Percentiles rank a stretch among this genome's conserved stretches.
Evolutionary conservation across 202 grass and related monocot genomes (phyloP).

Genomic region (Sporobolus alterniflorus): DNA sequence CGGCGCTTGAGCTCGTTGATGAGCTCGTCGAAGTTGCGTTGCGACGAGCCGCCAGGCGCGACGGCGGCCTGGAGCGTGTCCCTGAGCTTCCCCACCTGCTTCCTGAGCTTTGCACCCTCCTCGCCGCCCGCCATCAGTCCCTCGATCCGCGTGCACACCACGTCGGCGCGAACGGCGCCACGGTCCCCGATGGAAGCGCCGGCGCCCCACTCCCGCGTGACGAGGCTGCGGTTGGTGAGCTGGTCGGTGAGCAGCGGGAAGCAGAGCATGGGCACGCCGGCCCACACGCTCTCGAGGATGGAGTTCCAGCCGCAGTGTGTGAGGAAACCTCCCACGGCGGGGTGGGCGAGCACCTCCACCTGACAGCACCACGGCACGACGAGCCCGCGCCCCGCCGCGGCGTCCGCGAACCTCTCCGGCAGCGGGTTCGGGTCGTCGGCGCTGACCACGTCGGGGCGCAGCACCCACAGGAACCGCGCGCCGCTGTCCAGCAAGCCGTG

Average conservation of each 20-base stretch:
- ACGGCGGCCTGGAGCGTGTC: slow-evolving; percentile 29
- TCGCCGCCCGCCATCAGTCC: too few species aligned
- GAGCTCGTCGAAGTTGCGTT: slow-evolving; percentile 56
- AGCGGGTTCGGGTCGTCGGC: too few species aligned
- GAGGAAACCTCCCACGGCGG: slow-evolving; percentile 59
- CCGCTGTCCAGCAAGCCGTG: slow-evolving; percentile 57
- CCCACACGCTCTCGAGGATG: slow-evolving; percentile 67
- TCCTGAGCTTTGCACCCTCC: slow-evolving; percentile 8
- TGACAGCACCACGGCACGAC: slow-evolving; percentile 77
- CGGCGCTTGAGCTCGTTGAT: slow-evolving; percentile 46
- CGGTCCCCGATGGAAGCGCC: too few species aligned
- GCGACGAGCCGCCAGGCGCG: too few species aligned
- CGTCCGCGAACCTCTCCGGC: slow-evolving; percentile 32
- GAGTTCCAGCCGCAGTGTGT: too few species aligned
- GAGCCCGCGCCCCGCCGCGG: slow-evolving; percentile 24
- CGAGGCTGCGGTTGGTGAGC: slow-evolving; percentile 57
- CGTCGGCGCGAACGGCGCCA: too few species aligned
- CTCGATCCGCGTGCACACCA: too few species aligned
- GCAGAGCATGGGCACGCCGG: slow-evolving; percentile 71
- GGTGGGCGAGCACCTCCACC: slow-evolving; percentile 62
- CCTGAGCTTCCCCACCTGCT: slow-evolving; percentile 45
- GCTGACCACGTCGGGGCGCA: slow-evolving; percentile 57
- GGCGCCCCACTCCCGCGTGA: slow-evolving; percentile 51
- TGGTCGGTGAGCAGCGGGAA: slow-evolving; percentile 83
- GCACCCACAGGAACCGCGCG: slow-evolving; percentile 65